phyloP scores from a whole-genome alignment of 257 asterid species.

The Scutellaria galericulata region DNA sequence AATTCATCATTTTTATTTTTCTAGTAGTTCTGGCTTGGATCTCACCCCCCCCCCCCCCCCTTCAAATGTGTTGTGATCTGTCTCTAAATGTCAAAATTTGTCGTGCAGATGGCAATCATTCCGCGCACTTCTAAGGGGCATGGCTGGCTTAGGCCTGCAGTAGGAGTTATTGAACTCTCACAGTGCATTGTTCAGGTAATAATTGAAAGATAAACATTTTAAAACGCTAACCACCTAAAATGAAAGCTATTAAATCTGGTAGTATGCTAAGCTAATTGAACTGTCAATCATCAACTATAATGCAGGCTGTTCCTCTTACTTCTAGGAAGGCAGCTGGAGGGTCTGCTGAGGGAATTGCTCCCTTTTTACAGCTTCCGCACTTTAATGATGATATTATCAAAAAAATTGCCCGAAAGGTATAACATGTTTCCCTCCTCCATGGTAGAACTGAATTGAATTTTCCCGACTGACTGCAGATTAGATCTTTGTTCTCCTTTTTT shows the following conservation, averaged over 20 bases:
- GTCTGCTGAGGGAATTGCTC: conserved; percentile 68
- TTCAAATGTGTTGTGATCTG: conserved; percentile 11
- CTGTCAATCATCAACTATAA: conserved; percentile 26
- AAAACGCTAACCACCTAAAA: background rate
- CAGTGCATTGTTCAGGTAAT: conserved; percentile 88
- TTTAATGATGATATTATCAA: conserved; percentile 70
- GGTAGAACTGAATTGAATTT: background rate
- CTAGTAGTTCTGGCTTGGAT: background rate
- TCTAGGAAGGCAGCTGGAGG: conserved; percentile 79
- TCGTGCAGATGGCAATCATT: conserved; percentile 75
- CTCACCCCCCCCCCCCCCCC: background rate
- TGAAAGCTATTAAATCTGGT: conserved; percentile 7
- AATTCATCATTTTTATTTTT: background rate
- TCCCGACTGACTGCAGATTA: conserved; percentile 14
- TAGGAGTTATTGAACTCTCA: conserved; percentile 85
- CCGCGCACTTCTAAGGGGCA: conserved; percentile 81
- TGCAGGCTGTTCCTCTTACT: conserved; percentile 90
- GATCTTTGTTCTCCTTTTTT: background rate
- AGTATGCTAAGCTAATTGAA: conserved; percentile 15
- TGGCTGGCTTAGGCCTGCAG: conserved; percentile 92
- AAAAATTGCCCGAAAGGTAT: conserved; percentile 74
- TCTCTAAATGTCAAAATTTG: conserved; percentile 27
- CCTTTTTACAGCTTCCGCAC: conserved; percentile 94
- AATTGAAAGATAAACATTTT: conserved; percentile 23
- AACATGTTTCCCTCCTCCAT: conserved; percentile 5